These are phyloP conservation scores for Boletus rubescentipes DNA, from an alignment of 768 basidiomycete genomes.

Conservation along the genomic window DNA sequence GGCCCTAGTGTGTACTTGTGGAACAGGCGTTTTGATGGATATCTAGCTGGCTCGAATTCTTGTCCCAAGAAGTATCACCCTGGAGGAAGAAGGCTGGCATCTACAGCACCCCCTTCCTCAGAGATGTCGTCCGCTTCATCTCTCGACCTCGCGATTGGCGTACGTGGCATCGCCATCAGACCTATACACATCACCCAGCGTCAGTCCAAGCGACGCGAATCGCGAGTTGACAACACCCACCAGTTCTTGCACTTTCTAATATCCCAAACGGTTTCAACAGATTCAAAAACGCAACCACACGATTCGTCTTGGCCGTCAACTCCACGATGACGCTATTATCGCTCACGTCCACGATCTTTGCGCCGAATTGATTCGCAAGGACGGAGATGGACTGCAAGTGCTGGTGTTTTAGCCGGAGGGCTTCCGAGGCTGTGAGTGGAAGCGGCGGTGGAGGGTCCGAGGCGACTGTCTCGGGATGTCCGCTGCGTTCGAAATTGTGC, in stretches of 20 bases:
- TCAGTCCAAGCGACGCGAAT: background rate
- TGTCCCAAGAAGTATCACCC: slow-evolving; percentile 70
- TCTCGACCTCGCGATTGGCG: slow-evolving; percentile 66
- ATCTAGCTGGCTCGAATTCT: background rate
- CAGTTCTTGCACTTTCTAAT: slow-evolving; percentile 91
- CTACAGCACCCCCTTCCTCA: slow-evolving; percentile 62
- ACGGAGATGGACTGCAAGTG: slow-evolving; percentile 85
- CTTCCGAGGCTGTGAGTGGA: slow-evolving; percentile 75
- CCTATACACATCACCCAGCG: slow-evolving; percentile 43
- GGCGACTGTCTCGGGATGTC: slow-evolving; percentile 33
- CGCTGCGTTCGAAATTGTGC: slow-evolving; percentile 71
- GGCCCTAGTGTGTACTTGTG: background rate
- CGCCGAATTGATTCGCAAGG: slow-evolving; percentile 86
- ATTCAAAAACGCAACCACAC: slow-evolving; percentile 91
- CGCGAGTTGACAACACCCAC: slow-evolving; percentile 46
- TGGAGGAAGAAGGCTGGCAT: slow-evolving; percentile 91
- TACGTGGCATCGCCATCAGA: slow-evolving; percentile 97
- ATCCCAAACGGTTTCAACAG: slow-evolving; percentile 94
- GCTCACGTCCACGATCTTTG: slow-evolving; percentile 90
- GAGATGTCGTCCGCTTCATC: slow-evolving; percentile 58
- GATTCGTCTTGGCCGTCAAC: slow-evolving; percentile 85
- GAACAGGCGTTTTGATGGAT: background rate
- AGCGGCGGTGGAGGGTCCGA: slow-evolving; percentile 32
- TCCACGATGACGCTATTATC: slow-evolving; percentile 95
- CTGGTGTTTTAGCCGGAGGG: slow-evolving; percentile 84